Evolutionary conservation across 495 filamentous ascomycete genomes (phyloP).

Genomic region (Saxophila tyrrhenica): DNA sequence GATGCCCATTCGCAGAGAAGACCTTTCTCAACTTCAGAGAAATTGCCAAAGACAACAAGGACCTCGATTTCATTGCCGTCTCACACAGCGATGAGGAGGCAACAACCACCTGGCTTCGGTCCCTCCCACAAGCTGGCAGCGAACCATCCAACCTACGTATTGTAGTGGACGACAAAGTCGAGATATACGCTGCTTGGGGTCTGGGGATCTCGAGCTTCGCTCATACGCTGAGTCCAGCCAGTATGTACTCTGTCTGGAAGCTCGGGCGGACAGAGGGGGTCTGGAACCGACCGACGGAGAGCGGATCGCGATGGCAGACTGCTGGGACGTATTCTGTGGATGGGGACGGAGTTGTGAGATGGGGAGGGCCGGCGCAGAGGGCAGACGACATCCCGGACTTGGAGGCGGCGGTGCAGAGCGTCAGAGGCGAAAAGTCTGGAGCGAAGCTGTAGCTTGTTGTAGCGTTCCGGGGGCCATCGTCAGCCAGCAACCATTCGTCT

Average conservation of each 20-base stretch:
- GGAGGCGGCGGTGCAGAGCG: conserved; percentile 29
- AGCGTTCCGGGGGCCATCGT: too few species aligned
- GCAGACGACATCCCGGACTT: conserved; percentile 43
- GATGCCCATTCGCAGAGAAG: conserved; percentile 51
- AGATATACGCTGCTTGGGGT: conserved; percentile 44
- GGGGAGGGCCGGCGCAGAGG: conserved; percentile 31
- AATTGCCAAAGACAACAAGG: conserved; percentile 34
- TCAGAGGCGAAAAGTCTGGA: conserved; percentile 12
- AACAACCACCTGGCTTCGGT: conserved; percentile 44
- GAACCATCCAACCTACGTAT: conserved; percentile 37
- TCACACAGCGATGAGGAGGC: conserved; percentile 42
- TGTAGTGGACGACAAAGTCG: conserved; percentile 41
- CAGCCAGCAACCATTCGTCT: too few species aligned
- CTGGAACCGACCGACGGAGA: conserved; percentile 44
- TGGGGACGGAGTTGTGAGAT: conserved; percentile 37
- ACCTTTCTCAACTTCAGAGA: conserved; percentile 39
- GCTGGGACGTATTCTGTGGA: conserved; percentile 46
- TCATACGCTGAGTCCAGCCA: conserved; percentile 39
- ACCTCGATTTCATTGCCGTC: conserved; percentile 45
- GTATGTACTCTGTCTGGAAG: conserved; percentile 36
- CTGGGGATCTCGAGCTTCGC: conserved; percentile 40
- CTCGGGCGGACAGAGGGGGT: conserved; percentile 43
- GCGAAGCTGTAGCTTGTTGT: background rate
- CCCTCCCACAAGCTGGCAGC: conserved; percentile 37
- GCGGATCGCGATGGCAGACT: conserved; percentile 47